Conservation (phyloP, 2,329 filamentous ascomycete genomes). For the Phialemoniopsis sp. region DNA sequence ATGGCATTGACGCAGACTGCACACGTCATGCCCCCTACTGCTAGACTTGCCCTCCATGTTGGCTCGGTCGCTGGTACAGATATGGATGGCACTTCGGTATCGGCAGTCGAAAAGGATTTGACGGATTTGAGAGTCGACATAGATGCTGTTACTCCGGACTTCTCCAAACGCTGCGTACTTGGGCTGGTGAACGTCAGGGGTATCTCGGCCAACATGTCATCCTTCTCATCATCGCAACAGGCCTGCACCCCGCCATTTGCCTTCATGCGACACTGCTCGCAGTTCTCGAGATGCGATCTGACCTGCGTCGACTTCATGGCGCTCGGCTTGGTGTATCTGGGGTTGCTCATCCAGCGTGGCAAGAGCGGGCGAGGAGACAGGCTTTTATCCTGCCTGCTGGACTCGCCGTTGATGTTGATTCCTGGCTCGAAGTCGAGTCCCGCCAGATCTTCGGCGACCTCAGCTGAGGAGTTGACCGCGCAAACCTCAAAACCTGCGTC, state of each 20-base stretch:
- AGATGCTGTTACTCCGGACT: background rate
- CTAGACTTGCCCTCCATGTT: slow-evolving; percentile 49
- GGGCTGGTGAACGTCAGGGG: too few relatives aligned
- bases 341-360: slow-evolving; percentile 9
- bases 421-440: slow-evolving; percentile 7
- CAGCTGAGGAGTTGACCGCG: slow-evolving; percentile 33
- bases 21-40: slow-evolving; percentile 72
- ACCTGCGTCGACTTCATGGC: background rate
- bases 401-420: slow-evolving; percentile 4
- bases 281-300: too few relatives aligned
- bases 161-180: too few relatives aligned
- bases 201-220: slow-evolving; percentile 11
- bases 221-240: background rate
- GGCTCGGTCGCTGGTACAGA: slow-evolving; percentile 18
- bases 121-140: slow-evolving; percentile 4
- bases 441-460: slow-evolving; percentile 16
- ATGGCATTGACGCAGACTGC: slow-evolving; percentile 63
- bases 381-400: slow-evolving; percentile 5
- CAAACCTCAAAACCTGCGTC: slow-evolving; percentile 57
- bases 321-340: background rate
- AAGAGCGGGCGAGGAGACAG: slow-evolving; percentile 13
- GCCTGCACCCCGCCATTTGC: background rate
- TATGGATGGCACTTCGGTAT: slow-evolving; percentile 14
- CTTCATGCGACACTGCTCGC: background rate
- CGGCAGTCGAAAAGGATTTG: slow-evolving; percentile 26